A percentile compares a stretch with the other conserved stretches of the same genome.
Evolutionary conservation across 129 eudicot genomes (phyloP).

Genomic region (Helianthus tuberosus): DNA sequence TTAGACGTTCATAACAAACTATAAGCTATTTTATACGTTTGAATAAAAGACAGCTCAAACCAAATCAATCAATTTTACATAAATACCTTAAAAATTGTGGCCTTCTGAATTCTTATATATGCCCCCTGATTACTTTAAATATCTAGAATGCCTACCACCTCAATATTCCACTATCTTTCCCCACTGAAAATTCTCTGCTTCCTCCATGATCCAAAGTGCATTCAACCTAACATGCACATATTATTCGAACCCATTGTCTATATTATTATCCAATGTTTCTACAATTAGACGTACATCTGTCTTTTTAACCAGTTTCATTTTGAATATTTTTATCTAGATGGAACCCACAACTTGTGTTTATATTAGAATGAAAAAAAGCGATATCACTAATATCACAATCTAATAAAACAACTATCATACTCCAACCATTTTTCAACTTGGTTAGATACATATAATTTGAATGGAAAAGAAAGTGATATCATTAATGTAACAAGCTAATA

Average conservation of each 20-base stretch:
- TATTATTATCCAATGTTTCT: background rate
- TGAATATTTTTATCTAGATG: background rate
- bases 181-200: constrained; percentile 30
- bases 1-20: background rate
- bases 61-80: background rate
- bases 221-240: constrained; percentile 39
- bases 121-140: background rate
- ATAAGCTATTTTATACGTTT: background rate
- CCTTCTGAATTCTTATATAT: background rate
- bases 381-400: background rate
- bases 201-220: constrained; percentile 32
- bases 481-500: background rate
- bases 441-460: constrained; percentile 13
- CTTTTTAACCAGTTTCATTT: background rate
- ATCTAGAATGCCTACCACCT: constrained; percentile 41
- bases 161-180: constrained; percentile 51
- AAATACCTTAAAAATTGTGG: background rate
- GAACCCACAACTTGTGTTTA: background rate
- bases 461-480: background rate
- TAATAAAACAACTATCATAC: background rate
- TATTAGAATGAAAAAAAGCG: constrained; percentile 5
- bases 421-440: constrained; percentile 23
- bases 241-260: background rate
- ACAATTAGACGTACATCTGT: background rate
- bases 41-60: background rate